Conservation (phyloP, 2,329 filamentous ascomycete species). For the Cladosporium sp. region DNA sequence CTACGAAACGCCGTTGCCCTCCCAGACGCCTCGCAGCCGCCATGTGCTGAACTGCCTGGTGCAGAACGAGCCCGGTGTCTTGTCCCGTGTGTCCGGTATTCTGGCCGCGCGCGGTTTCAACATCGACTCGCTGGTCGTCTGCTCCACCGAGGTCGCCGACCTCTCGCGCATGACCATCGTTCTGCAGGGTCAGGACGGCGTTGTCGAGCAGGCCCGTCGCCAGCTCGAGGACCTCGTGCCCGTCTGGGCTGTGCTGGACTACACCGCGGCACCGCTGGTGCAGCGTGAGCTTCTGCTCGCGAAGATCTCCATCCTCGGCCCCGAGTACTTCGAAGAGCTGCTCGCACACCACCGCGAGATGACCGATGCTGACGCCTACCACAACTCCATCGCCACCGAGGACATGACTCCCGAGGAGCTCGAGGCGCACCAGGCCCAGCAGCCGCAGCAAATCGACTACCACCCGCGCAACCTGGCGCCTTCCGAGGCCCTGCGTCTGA, state of each 20-base stretch:
- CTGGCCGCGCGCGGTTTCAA: slow-evolving; percentile 96
- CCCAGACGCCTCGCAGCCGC: slow-evolving; percentile 77
- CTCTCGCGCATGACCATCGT: slow-evolving; percentile 99
- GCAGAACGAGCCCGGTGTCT: slow-evolving; percentile 96
- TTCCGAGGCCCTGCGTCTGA: slow-evolving; percentile 87
- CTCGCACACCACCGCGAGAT: slow-evolving; percentile 95
- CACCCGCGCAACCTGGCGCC: slow-evolving; percentile 82
- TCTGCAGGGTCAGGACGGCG: slow-evolving; percentile 89
- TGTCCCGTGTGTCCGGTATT: slow-evolving; percentile 94
- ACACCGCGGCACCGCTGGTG: slow-evolving; percentile 85
- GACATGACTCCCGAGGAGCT: slow-evolving; percentile 24
- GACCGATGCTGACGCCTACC: slow-evolving; percentile 45
- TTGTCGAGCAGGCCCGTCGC: slow-evolving; percentile 91
- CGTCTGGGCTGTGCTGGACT: slow-evolving; percentile 97
- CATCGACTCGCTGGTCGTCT: slow-evolving; percentile 96
- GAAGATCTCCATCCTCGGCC: slow-evolving; percentile 93
- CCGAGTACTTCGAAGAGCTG: slow-evolving; percentile 97
- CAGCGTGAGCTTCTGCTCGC: slow-evolving; percentile 93
- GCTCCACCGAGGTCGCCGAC: slow-evolving; percentile 94
- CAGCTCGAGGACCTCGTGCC: slow-evolving; percentile 96
- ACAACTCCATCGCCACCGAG: slow-evolving; percentile 15
- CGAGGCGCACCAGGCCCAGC: slow-evolving; percentile 16
- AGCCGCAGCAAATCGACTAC: slow-evolving; percentile 55
- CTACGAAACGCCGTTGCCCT: slow-evolving; percentile 91
- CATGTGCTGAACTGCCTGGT: slow-evolving; percentile 98